These are phyloP conservation scores for Calonectria pauciramosa DNA, from an alignment of 2,329 filamentous ascomycete genomes.

Conservation along the genomic window DNA sequence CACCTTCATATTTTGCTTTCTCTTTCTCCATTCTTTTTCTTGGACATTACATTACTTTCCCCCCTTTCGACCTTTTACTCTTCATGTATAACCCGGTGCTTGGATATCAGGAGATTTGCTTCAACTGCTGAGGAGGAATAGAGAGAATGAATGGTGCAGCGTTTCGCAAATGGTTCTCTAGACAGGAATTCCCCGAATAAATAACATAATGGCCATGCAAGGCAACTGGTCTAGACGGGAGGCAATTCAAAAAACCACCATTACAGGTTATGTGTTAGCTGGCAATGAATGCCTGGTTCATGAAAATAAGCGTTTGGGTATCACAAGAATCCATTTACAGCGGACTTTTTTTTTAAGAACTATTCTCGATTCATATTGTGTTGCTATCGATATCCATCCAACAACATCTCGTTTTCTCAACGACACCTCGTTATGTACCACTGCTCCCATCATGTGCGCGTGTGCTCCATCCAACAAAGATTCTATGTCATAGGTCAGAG, in stretches of 20 bases:
- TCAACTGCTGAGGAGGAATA: neutral
- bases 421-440: constrained; percentile 35
- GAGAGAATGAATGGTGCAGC: neutral
- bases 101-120: neutral
- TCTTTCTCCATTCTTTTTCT: neutral
- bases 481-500: constrained; percentile 36
- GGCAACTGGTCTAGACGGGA: neutral
- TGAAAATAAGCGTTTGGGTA: neutral
- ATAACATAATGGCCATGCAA: neutral
- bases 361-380: constrained; percentile 42
- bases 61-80: neutral
- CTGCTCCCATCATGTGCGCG: constrained; percentile 37
- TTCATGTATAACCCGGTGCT: constrained; percentile 30
- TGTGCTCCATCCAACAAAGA: constrained; percentile 35
- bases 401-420: constrained; percentile 17
- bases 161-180: neutral
- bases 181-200: neutral
- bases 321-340: too few relatives aligned
- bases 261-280: neutral
- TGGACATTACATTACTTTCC: neutral
- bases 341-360: neutral
- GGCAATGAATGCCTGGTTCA: neutral
- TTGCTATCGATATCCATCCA: constrained; percentile 35
- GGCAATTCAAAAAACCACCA: neutral
- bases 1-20: neutral